Percentiles rank a stretch among this genome's conserved stretches.
These are phyloP conservation scores for Sistotremastrum niveocremeum DNA, from an alignment of 768 basidiomycete genomes.

Conservation along the genomic window DNA sequence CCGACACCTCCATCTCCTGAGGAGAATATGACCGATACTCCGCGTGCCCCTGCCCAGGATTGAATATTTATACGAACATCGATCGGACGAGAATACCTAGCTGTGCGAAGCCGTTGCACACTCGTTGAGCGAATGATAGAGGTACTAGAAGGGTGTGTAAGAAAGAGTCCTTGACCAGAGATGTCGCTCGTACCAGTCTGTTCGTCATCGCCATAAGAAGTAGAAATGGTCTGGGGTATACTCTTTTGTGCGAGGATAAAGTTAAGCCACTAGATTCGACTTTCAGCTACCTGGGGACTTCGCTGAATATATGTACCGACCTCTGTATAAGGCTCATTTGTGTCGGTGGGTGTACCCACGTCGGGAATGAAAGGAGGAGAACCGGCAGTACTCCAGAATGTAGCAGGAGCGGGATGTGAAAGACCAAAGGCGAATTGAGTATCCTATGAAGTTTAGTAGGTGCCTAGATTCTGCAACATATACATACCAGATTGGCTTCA, in stretches of 20 bases:
- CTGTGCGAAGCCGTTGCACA: constrained; percentile 48
- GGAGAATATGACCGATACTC: constrained; percentile 49
- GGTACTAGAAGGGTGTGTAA: not conserved
- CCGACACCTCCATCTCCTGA: constrained; percentile 64
- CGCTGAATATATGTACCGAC: not conserved
- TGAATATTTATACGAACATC: not conserved
- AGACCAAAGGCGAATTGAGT: constrained; percentile 56
- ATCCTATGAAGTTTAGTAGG: constrained; percentile 18
- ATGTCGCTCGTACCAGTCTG: constrained; percentile 35
- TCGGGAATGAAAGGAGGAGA: constrained; percentile 46
- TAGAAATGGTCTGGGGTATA: constrained; percentile 50
- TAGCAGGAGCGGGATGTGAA: constrained; percentile 43
- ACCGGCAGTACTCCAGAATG: constrained; percentile 52
- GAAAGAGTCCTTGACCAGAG: not conserved
- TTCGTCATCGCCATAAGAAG: constrained; percentile 62
- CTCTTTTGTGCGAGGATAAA: constrained; percentile 33
- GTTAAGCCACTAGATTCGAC: constrained; percentile 41
- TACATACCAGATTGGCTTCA: constrained; percentile 40
- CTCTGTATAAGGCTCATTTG: constrained; percentile 34
- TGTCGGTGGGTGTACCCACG: constrained; percentile 20
- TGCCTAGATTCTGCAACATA: constrained; percentile 3
- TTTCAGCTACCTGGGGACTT: not conserved
- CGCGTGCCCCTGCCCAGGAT: constrained; percentile 37
- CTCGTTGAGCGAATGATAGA: constrained; percentile 9
- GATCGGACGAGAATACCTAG: constrained; percentile 27